Percentiles rank a stretch among this genome's conserved stretches.
Conservation (phyloP, 768 basidiomycete species). For the Mycena albidolilacea region DNA sequence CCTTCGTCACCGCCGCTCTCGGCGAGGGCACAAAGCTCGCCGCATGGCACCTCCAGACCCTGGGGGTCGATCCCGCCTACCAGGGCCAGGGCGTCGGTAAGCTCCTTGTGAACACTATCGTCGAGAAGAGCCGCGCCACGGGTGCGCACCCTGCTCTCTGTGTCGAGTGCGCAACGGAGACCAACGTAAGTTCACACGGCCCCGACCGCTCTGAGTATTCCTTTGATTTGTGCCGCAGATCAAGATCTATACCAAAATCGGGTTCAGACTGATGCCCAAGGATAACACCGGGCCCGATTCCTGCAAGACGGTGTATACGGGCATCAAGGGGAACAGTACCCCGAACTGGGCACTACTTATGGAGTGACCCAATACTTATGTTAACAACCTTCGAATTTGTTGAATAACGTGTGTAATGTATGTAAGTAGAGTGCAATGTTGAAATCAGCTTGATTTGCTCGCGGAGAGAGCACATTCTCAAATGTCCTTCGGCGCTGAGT, state of each 20-base stretch:
- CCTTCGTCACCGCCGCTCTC: constrained; percentile 5
- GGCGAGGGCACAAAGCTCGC: constrained; percentile 23
- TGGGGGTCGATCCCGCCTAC: constrained; percentile 26
- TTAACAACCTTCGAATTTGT: background rate
- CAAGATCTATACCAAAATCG: constrained; percentile 4
- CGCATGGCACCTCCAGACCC: constrained; percentile 29
- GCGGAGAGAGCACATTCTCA: too few relatives aligned
- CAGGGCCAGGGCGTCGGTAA: constrained; percentile 10
- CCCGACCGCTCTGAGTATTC: background rate
- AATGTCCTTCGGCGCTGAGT: too few relatives aligned
- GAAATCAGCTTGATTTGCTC: too few relatives aligned
- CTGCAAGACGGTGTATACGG: background rate
- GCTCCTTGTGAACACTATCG: constrained; percentile 9
- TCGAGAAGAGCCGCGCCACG: constrained; percentile 2
- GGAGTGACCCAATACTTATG: background rate
- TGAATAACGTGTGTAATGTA: background rate
- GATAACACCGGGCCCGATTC: background rate
- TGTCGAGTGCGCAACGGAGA: constrained; percentile 8
- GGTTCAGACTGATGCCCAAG: constrained; percentile 5
- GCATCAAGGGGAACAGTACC: constrained; percentile 14
- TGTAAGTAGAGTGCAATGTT: too few relatives aligned
- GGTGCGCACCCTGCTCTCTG: background rate
- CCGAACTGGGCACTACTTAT: background rate
- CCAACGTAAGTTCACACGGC: constrained; percentile 1
- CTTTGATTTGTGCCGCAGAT: background rate